These are phyloP conservation scores for Giardia duodenalis DNA, from an alignment of 208 protist species.

Conservation along the genomic window DNA sequence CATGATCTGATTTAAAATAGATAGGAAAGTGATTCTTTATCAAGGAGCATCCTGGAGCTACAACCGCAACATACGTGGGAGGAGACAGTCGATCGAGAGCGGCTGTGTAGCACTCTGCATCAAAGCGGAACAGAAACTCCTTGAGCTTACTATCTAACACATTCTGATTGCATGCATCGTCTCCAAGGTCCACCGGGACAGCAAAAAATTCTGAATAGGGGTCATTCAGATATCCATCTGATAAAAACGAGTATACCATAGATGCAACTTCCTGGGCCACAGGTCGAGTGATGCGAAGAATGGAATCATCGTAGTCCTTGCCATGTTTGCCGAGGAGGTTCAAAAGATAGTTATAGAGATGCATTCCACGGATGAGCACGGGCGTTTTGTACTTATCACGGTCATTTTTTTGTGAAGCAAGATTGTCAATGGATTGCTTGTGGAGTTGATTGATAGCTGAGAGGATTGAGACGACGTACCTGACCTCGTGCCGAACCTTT, in stretches of 20 bases:
- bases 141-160: neutral
- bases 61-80: neutral
- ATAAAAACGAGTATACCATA: neutral
- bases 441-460: neutral
- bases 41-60: neutral
- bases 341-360: slow-evolving; percentile 5
- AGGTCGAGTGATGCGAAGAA: neutral
- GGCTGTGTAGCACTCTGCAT: neutral
- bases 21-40: neutral
- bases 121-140: neutral
- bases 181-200: neutral
- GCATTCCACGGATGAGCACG: neutral
- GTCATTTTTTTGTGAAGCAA: too few relatives aligned
- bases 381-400: too few relatives aligned
- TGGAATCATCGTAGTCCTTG: neutral
- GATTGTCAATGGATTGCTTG: neutral
- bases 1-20: neutral
- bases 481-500: neutral
- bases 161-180: neutral
- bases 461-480: neutral
- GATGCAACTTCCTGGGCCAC: neutral
- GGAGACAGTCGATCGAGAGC: neutral
- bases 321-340: neutral
- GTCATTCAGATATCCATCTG: neutral
- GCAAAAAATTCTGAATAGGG: neutral